A percentile compares a stretch with the other conserved stretches of the same genome.
phyloP scores from a whole-genome alignment of 2,329 filamentous ascomycete species.

The Graphilbum ipis-grandicollis region DNA sequence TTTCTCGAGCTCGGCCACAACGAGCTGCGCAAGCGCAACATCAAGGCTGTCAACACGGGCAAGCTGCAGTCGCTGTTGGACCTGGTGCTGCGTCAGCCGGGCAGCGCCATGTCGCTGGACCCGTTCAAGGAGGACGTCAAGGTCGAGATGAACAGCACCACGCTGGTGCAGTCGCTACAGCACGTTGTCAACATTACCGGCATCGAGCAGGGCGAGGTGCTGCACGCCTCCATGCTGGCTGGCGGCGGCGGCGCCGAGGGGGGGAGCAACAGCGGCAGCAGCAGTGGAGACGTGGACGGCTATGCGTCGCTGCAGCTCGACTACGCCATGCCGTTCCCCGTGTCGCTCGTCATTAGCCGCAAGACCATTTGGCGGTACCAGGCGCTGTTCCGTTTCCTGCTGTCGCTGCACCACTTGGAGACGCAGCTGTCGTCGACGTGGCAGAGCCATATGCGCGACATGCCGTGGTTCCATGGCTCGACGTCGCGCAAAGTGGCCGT shows the following conservation, averaged over 20 bases:
- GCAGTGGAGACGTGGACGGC: slow-evolving; percentile 73
- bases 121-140: slow-evolving; percentile 98
- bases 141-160: slow-evolving; percentile 90
- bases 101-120: slow-evolving; percentile 82
- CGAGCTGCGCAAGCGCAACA: slow-evolving; percentile 83
- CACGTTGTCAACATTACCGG: slow-evolving; percentile 93
- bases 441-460: slow-evolving; percentile 71
- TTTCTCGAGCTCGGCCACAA: slow-evolving; percentile 85
- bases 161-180: slow-evolving; percentile 84
- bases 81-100: slow-evolving; percentile 86
- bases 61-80: slow-evolving; percentile 95
- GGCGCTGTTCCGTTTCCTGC: slow-evolving; percentile 81
- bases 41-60: slow-evolving; percentile 73
- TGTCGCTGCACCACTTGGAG: slow-evolving; percentile 80
- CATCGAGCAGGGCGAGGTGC: slow-evolving; percentile 73
- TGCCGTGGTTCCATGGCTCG: slow-evolving; percentile 69
- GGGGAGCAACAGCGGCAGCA: slow-evolving; percentile 46
- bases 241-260: slow-evolving; percentile 67
- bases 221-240: slow-evolving; percentile 52
- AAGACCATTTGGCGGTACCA: slow-evolving; percentile 97
- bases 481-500: slow-evolving; percentile 58
- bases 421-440: slow-evolving; percentile 73
- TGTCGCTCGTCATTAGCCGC: slow-evolving; percentile 86
- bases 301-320: slow-evolving; percentile 90
- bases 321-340: slow-evolving; percentile 84